Conservation (phyloP, 140 eudicot genomes). For the Oenanthe javanica region DNA sequence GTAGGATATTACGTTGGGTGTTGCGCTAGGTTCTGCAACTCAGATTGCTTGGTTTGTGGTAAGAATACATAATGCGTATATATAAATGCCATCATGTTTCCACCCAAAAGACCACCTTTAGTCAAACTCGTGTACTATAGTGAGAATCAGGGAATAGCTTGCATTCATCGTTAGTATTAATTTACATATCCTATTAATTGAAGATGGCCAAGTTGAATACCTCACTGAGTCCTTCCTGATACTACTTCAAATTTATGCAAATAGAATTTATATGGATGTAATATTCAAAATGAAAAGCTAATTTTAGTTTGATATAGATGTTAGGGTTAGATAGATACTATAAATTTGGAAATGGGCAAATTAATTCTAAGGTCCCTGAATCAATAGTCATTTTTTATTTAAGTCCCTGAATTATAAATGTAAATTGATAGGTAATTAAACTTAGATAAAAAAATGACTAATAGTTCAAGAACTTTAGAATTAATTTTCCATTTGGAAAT, state of each 20-base stretch:
- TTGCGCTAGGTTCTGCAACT: constrained; percentile 67
- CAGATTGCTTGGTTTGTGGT: constrained; percentile 38
- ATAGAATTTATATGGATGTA: no score
- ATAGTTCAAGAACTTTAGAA: no score
- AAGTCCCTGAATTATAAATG: no score
- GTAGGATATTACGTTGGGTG: constrained; percentile 58
- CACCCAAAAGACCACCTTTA: background rate
- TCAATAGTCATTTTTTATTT: no score
- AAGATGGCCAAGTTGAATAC: background rate
- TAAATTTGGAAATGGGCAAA: no score
- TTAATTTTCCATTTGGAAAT: no score
- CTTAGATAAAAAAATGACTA: no score
- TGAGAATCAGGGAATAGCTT: background rate
- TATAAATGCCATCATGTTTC: background rate
- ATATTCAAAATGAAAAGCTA: background rate
- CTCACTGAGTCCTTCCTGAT: background rate
- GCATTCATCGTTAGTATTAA: background rate
- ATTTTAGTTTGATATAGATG: background rate
- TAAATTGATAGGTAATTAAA: no score
- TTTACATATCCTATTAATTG: no score
- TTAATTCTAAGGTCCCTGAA: no score
- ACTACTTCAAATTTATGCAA: background rate
- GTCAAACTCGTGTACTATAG: background rate
- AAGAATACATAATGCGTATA: no score
- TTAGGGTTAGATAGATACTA: background rate